phyloP scores from a whole-genome alignment of 192 early-diverging fungal species.

The Umbelopsis vinacea region DNA sequence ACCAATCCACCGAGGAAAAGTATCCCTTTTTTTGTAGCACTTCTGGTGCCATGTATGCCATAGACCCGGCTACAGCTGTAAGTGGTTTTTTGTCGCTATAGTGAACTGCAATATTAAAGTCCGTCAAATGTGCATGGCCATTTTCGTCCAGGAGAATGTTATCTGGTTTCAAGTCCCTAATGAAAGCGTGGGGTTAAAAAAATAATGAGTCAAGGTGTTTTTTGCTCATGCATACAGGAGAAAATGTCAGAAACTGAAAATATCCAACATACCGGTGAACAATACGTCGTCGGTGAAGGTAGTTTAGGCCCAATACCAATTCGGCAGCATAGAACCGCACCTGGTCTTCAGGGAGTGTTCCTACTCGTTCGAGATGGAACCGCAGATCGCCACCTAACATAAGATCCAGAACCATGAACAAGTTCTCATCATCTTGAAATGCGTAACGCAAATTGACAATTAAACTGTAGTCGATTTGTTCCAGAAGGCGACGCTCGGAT shows the following conservation, averaged over 20 bases:
- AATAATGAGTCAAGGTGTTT: too few species aligned
- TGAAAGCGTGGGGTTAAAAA: conserved; percentile 14
- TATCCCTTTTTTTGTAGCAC: conserved; percentile 65
- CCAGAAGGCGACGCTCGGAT: conserved; percentile 85
- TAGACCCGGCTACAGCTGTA: conserved; percentile 77
- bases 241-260: not conserved
- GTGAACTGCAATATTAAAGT: conserved; percentile 87
- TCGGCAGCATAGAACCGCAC: conserved; percentile 80
- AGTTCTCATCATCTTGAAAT: conserved; percentile 93
- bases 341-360: conserved; percentile 64
- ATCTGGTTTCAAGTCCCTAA: conserved; percentile 85
- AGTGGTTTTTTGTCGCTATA: conserved; percentile 66
- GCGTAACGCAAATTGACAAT: conserved; percentile 93
- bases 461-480: conserved; percentile 83
- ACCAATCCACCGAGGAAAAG: conserved; percentile 63
- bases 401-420: conserved; percentile 94
- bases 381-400: conserved; percentile 96
- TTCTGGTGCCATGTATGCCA: conserved; percentile 91
- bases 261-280: conserved; percentile 62
- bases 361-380: conserved; percentile 79
- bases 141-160: conserved; percentile 78
- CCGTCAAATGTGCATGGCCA: conserved; percentile 83
- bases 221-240: not conserved
- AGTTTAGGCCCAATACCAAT: conserved; percentile 63
- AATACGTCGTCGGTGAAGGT: conserved; percentile 72